Conservation (phyloP, 2,329 filamentous ascomycete species). For the Thielaviopsis euricoi region DNA sequence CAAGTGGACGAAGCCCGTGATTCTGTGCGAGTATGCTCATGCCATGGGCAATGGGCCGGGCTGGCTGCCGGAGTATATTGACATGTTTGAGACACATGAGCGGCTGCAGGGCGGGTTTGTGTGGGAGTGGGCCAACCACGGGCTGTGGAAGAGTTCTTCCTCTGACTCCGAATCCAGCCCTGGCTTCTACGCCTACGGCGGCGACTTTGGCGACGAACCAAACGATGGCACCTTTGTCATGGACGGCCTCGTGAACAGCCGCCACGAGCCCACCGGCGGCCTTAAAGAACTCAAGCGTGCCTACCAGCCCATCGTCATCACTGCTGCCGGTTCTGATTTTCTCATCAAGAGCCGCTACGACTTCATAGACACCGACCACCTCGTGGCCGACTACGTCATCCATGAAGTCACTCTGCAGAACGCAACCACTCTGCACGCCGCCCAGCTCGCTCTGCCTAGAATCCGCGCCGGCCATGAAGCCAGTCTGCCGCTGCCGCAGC, state of each 20-base stretch:
- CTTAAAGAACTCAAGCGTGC: slow-evolving; percentile 39
- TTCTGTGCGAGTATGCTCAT: slow-evolving; percentile 38
- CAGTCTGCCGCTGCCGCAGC: background rate
- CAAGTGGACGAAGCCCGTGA: slow-evolving; percentile 34
- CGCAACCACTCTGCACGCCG: too few species aligned
- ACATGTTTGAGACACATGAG: slow-evolving; percentile 39
- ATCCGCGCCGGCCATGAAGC: background rate
- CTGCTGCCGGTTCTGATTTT: slow-evolving; percentile 26
- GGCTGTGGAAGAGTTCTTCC: slow-evolving; percentile 24
- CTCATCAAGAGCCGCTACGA: slow-evolving; percentile 38
- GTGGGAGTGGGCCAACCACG: slow-evolving; percentile 48
- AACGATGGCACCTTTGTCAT: slow-evolving; percentile 44
- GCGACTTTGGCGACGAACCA: slow-evolving; percentile 43
- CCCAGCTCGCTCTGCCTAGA: background rate
- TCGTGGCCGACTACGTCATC: slow-evolving; percentile 14
- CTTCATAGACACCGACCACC: slow-evolving; percentile 32
- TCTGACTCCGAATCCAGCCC: slow-evolving; percentile 20
- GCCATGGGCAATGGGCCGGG: slow-evolving; percentile 50
- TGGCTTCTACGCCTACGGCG: slow-evolving; percentile 38
- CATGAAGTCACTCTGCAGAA: background rate
- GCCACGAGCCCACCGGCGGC: slow-evolving; percentile 33
- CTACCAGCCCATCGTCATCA: slow-evolving; percentile 40
- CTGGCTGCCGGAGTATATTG: slow-evolving; percentile 48
- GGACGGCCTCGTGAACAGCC: slow-evolving; percentile 34
- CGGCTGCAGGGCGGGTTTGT: slow-evolving; percentile 44